Evolutionary conservation across 768 basidiomycete genomes (phyloP).

Genomic region (Suillus spraguei): DNA sequence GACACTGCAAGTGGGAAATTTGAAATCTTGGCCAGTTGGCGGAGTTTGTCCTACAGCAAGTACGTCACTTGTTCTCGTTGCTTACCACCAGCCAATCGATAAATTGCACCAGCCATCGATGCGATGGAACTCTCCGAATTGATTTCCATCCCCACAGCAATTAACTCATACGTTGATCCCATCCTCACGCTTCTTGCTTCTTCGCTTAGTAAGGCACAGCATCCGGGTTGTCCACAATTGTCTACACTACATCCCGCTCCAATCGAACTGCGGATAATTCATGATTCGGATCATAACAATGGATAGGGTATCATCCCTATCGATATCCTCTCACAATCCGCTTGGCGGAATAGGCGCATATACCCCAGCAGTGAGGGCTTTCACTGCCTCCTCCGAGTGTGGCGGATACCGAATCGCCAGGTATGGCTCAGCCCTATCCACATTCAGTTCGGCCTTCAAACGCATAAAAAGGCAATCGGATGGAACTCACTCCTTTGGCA

Average conservation of each 20-base stretch:
- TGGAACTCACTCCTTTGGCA: slow-evolving; percentile 54
- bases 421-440: slow-evolving; percentile 24
- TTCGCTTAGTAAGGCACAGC: not conserved
- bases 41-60: not conserved
- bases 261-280: not conserved
- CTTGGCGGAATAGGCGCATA: slow-evolving; percentile 22
- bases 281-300: not conserved
- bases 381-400: slow-evolving; percentile 19
- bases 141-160: not conserved
- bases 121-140: not conserved
- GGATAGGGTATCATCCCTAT: no score
- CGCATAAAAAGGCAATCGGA: no score
- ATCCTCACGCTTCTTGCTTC: not conserved
- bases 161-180: not conserved
- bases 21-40: not conserved
- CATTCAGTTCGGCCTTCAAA: slow-evolving; percentile 12
- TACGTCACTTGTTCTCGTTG: no score
- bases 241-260: not conserved
- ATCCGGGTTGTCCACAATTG: no score
- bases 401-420: slow-evolving; percentile 29
- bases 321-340: slow-evolving; percentile 1
- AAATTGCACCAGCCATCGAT: no score
- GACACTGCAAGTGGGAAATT: not conserved
- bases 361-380: slow-evolving; percentile 15
- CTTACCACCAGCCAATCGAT: no score